Evolutionary conservation across 495 filamentous ascomycete genomes (phyloP).

Genomic region (Aspergillus hancockii): DNA sequence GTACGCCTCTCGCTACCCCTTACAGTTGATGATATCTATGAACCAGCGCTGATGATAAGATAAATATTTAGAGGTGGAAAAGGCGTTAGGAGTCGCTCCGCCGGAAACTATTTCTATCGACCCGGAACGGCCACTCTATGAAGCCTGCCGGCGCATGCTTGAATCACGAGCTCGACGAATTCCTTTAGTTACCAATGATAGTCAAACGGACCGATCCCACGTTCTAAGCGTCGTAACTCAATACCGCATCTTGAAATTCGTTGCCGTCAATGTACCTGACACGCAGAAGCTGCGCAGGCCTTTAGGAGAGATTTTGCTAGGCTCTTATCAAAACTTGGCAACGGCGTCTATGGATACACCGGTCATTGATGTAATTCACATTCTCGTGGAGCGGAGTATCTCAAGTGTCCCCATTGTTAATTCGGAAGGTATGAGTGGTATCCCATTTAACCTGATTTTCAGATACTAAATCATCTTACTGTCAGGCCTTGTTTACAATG

Average conservation of each 20-base stretch:
- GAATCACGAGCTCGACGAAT: conserved; percentile 90
- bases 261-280: conserved; percentile 93
- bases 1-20: conserved; percentile 42
- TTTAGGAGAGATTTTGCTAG: conserved; percentile 79
- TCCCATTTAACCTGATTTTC: not conserved
- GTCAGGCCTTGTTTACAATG: conserved; percentile 80
- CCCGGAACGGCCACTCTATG: conserved; percentile 84
- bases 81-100: conserved; percentile 83
- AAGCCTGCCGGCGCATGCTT: conserved; percentile 93
- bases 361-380: conserved; percentile 94
- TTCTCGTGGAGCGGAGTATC: conserved; percentile 89
- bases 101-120: conserved; percentile 96
- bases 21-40: not conserved
- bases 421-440: conserved; percentile 57
- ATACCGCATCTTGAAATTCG: conserved; percentile 97
- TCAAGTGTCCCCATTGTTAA: conserved; percentile 94
- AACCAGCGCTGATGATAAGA: conserved; percentile 14
- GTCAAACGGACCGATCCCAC: conserved; percentile 89
- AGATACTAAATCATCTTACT: conserved; percentile 3
- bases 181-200: conserved; percentile 89
- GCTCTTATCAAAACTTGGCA: conserved; percentile 76
- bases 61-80: conserved; percentile 77
- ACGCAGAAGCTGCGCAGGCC: conserved; percentile 88
- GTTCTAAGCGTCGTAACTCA: conserved; percentile 97
- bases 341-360: conserved; percentile 90